These are phyloP conservation scores for Penicillium flavigenum DNA, from an alignment of 495 filamentous ascomycete species.

Conservation along the genomic window DNA sequence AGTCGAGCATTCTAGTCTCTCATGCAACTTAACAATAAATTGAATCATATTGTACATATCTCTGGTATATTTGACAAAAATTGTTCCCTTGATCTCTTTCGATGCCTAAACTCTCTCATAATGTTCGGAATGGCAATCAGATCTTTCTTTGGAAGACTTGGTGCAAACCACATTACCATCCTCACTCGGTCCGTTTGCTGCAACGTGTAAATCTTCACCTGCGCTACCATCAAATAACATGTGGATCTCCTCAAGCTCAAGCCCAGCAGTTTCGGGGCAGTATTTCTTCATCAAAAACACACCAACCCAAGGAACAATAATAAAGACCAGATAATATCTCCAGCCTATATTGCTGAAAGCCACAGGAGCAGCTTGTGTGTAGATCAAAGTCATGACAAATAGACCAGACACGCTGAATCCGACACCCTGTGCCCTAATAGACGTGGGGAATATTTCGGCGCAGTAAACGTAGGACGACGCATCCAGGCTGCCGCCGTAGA, in stretches of 20 bases:
- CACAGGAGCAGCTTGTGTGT: conserved; percentile 6
- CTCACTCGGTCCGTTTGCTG: no score
- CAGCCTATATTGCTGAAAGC: conserved; percentile 25
- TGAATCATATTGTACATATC: no score
- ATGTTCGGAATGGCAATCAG: no score
- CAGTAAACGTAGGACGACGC: conserved; percentile 13
- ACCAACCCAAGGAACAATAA: conserved; percentile 16
- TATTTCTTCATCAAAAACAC: conserved; percentile 12
- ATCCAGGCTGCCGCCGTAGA: conserved; percentile 9
- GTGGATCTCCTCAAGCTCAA: conserved; percentile 23
- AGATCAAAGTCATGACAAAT: not conserved
- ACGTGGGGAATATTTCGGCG: conserved; percentile 19
- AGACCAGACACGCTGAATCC: not conserved
- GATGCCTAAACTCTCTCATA: no score
- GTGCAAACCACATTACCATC: no score
- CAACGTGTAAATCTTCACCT: no score
- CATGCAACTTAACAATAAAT: no score
- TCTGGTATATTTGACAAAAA: no score
- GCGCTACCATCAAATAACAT: no score
- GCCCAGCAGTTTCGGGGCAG: conserved; percentile 25
- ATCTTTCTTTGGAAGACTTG: no score
- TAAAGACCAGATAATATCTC: conserved; percentile 32
- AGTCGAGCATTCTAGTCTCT: no score
- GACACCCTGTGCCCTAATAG: not conserved
- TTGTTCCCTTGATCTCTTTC: no score